Evolutionary conservation across 495 filamentous ascomycete species (phyloP).

Genomic region (Podospora fimiseda): DNA sequence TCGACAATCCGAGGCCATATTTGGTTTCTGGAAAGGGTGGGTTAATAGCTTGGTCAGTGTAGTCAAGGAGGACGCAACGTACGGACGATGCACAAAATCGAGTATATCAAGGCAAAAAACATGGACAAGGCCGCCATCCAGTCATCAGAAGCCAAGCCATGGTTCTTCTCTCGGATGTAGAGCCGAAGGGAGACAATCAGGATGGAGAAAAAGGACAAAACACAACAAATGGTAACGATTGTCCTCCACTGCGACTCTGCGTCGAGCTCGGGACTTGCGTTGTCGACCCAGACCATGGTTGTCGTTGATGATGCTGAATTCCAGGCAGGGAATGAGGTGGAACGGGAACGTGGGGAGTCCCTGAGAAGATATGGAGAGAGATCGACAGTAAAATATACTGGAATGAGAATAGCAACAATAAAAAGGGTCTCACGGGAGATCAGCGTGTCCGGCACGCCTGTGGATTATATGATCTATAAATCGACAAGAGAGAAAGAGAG

Average conservation of each 20-base stretch:
- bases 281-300: slow-evolving; percentile 27
- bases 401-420: slow-evolving; percentile 7
- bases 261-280: slow-evolving; percentile 23
- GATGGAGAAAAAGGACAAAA: slow-evolving; percentile 17
- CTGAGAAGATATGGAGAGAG: not conserved
- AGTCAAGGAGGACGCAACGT: no score
- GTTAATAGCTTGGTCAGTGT: no score
- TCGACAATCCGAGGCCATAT: slow-evolving; percentile 46
- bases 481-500: no score
- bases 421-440: slow-evolving; percentile 10
- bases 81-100: slow-evolving; percentile 45
- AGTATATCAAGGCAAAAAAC: slow-evolving; percentile 45
- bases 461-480: slow-evolving; percentile 3
- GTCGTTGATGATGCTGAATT: no score
- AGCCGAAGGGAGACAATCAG: slow-evolving; percentile 15
- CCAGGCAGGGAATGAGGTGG: not conserved
- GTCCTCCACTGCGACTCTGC: slow-evolving; percentile 21
- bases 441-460: slow-evolving; percentile 1
- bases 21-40: slow-evolving; percentile 46
- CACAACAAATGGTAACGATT: slow-evolving; percentile 21
- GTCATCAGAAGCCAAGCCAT: slow-evolving; percentile 26
- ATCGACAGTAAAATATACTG: slow-evolving; percentile 11
- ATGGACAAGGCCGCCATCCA: slow-evolving; percentile 23
- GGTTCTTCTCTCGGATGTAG: slow-evolving; percentile 19
- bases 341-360: not conserved